Evolutionary conservation across 495 filamentous ascomycete genomes (phyloP), one percentile per base, ranked within the genome.

Genomic region (Lichina pygmaea): DNA sequence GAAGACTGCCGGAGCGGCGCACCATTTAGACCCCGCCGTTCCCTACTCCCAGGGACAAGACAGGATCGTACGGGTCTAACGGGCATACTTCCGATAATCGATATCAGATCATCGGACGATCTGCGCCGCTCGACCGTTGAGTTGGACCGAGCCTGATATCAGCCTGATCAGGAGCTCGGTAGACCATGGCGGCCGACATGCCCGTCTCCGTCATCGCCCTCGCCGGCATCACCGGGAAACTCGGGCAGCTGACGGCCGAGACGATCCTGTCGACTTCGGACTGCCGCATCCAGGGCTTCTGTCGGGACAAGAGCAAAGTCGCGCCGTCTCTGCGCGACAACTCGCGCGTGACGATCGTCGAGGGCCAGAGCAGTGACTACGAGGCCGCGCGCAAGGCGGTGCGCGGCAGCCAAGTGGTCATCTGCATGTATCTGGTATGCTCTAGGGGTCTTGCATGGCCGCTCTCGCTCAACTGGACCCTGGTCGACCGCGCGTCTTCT

Each of bases 381-480:
- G 30, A 48, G 6, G 48, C 50, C 8, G 40, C 56, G 33, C 57
- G 51, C 17, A 24, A 41, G 36, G 52, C 52, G 34, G 48, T 53
- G 33, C 40, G 41, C 8, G 45, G 47, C 37, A 36, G 49, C 41
- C 47, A 52, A 13, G 60, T 62, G 0, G 50, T 58, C 12, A 53
- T 64, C 24, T 66, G 58, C 56, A 59, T 57, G 53, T 65, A 66
- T 45, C 53, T 65, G 1, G 24, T 24, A 24, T 24, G 24, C 24
- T 24, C 24, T 2, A 24, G 24, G 4, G 24, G 24, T 24, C 24
- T 24, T 24, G 24, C n/a, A n/a, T n/a, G n/a, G n/a, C n/a, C n/a
- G n/a, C n/a, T n/a, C n/a, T n/a, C n/a, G n/a, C n/a, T n/a, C n/a
- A n/a, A n/a, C n/a, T n/a, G n/a, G n/a, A 4, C 24, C 24, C 4